phyloP scores from a whole-genome alignment of 176 grass and related monocot genomes.

The Oryza coarctata region DNA sequence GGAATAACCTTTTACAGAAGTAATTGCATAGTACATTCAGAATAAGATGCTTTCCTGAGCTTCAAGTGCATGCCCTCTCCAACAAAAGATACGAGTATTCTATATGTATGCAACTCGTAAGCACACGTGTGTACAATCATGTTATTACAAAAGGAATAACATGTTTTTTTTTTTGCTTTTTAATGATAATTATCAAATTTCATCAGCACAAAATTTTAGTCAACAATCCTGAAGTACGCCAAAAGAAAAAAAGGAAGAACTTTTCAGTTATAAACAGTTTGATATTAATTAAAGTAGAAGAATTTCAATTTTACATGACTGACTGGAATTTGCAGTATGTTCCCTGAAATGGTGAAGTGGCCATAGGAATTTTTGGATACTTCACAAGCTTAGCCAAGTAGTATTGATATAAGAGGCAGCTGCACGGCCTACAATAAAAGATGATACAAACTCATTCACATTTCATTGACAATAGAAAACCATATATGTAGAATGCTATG shows the following conservation, averaged over 20 bases:
- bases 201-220: neutral
- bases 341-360: neutral
- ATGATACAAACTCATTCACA: neutral
- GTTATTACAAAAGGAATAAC: constrained; percentile 5
- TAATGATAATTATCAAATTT: neutral
- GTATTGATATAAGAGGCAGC: neutral
- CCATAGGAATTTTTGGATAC: neutral
- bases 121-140: neutral
- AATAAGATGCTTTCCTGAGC: neutral
- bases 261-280: constrained; percentile 1
- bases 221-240: neutral
- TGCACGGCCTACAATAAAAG: neutral
- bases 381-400: constrained; percentile 1
- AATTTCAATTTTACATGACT: neutral
- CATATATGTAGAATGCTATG: neutral
- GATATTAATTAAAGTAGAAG: neutral
- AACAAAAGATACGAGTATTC: neutral
- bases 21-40: neutral
- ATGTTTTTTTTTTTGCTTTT: neutral
- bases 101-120: neutral
- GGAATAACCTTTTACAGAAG: neutral
- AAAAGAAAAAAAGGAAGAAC: neutral
- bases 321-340: neutral
- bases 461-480: neutral
- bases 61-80: neutral